Conservation (phyloP, 495 filamentous ascomycete species). For the Trichoderma erinaceum region DNA sequence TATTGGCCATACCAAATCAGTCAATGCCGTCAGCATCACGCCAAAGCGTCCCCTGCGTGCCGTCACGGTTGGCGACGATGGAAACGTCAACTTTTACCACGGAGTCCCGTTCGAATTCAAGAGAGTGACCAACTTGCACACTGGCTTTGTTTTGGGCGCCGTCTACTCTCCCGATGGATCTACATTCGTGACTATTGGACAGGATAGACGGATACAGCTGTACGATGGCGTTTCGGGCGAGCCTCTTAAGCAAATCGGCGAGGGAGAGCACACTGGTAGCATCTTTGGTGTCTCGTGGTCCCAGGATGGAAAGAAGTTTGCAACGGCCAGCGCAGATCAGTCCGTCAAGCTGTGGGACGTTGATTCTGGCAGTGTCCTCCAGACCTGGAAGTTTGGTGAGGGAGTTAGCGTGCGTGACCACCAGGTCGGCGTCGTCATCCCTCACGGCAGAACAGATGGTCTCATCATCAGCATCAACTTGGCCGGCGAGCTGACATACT, state of each 20-base stretch:
- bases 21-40: constrained; percentile 86
- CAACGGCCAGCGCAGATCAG: constrained; percentile 87
- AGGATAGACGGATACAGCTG: constrained; percentile 81
- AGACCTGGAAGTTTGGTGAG: constrained; percentile 83
- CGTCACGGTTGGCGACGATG: constrained; percentile 85
- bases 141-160: constrained; percentile 80
- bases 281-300: constrained; percentile 91
- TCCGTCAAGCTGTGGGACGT: constrained; percentile 88
- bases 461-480: constrained; percentile 85
- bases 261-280: constrained; percentile 79
- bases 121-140: constrained; percentile 66
- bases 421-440: constrained; percentile 93
- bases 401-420: constrained; percentile 69
- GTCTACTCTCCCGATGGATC: constrained; percentile 88
- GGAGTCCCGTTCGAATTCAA: constrained; percentile 94
- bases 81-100: constrained; percentile 82
- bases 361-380: constrained; percentile 64
- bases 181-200: constrained; percentile 78
- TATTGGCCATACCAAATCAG: constrained; percentile 77
- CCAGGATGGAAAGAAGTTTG: constrained; percentile 79
- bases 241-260: constrained; percentile 65
- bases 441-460: constrained; percentile 72
- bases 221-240: constrained; percentile 96
- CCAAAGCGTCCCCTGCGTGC: constrained; percentile 85
- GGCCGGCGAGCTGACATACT: constrained; percentile 84